A percentile compares a stretch with the other conserved stretches of the same genome.
phyloP scores from a whole-genome alignment of 2,329 filamentous ascomycete genomes.

The Aspergillaceae sp. region DNA sequence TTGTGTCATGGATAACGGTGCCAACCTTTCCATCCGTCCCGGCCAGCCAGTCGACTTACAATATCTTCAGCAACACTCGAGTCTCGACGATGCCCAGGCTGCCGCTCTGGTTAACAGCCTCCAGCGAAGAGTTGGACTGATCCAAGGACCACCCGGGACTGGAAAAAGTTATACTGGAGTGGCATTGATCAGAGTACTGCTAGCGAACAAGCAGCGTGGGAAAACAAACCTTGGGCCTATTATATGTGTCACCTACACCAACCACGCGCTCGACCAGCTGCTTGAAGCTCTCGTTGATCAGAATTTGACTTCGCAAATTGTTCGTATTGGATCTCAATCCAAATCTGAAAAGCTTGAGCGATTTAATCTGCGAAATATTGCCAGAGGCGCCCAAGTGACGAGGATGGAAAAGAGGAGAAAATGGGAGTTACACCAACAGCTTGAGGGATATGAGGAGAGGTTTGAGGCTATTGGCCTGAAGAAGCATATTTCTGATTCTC shows the following conservation, averaged over 20 bases:
- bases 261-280: slow-evolving; percentile 49
- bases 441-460: slow-evolving; percentile 7
- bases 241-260: slow-evolving; percentile 42
- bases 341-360: slow-evolving; percentile 46
- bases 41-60: slow-evolving; percentile 5
- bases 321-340: slow-evolving; percentile 53
- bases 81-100: slow-evolving; percentile 10
- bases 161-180: slow-evolving; percentile 17
- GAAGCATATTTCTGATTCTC: too few species aligned
- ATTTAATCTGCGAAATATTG: slow-evolving; percentile 41
- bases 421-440: slow-evolving; percentile 4
- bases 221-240: slow-evolving; percentile 35
- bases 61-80: slow-evolving; percentile 5
- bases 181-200: slow-evolving; percentile 18
- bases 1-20: slow-evolving; percentile 33
- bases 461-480: not conserved
- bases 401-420: slow-evolving; percentile 20
- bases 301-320: slow-evolving; percentile 39
- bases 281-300: slow-evolving; percentile 49
- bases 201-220: slow-evolving; percentile 11
- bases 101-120: slow-evolving; percentile 8
- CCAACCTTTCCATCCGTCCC: slow-evolving; percentile 9
- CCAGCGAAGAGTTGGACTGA: slow-evolving; percentile 8
- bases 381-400: slow-evolving; percentile 27
- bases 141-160: slow-evolving; percentile 20